phyloP scores from a whole-genome alignment of 129 eudicot genomes.

The Heracleum sosnowskyi region DNA sequence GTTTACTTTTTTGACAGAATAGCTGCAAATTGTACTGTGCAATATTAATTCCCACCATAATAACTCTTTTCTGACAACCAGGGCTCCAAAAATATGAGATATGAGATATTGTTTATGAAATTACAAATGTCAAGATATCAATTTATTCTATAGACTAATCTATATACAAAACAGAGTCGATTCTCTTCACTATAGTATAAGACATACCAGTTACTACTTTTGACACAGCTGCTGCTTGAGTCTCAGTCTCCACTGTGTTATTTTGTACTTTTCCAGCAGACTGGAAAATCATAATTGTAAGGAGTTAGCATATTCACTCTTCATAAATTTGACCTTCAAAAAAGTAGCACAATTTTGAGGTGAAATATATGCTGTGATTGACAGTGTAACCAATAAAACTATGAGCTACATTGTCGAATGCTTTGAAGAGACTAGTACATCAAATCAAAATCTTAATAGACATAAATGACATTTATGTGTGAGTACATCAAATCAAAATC shows the following conservation, averaged over 20 bases:
- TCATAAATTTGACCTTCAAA: neutral
- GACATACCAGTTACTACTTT: slow-evolving; percentile 42
- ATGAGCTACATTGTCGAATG: neutral
- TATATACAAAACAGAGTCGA: neutral
- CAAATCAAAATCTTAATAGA: no score
- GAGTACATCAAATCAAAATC: neutral
- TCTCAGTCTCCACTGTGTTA: slow-evolving; percentile 26
- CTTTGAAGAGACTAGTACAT: neutral
- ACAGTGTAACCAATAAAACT: neutral
- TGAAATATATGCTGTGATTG: neutral
- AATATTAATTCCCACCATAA: neutral
- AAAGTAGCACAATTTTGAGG: neutral
- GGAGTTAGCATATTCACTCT: neutral
- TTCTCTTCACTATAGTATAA: neutral
- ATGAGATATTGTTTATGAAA: neutral
- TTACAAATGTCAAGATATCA: neutral
- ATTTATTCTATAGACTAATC: neutral
- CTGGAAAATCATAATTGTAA: slow-evolving; percentile 29
- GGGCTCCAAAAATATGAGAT: neutral
- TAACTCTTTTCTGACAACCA: neutral
- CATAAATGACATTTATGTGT: neutral
- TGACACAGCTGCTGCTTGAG: slow-evolving; percentile 24
- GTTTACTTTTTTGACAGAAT: neutral
- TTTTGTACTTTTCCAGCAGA: slow-evolving; percentile 75
- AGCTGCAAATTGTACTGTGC: neutral